Base-by-base conservation (phyloP, 2,329 filamentous ascomycete species). In the Cercospora sesami region DNA sequence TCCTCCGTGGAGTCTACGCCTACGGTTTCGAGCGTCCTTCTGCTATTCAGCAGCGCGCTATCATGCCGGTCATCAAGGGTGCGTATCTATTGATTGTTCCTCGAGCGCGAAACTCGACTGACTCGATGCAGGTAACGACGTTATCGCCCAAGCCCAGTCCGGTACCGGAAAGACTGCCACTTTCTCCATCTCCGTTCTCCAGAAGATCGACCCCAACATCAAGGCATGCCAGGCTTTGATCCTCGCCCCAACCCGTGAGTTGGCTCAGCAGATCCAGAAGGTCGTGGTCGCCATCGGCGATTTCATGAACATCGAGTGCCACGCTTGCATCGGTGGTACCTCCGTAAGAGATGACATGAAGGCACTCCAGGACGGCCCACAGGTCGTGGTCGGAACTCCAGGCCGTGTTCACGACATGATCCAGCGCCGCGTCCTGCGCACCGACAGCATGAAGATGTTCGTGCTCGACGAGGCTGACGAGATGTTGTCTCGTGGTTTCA, bases 1-100 rank as follows among this genome's bases (percentile, higher is more conserved):
- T 99, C 80, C 93, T 99, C 81, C 93, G 95, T 85, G 95, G 92
- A 86, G 93, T 99, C 83, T 99, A 98, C 84, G 95, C 95, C 82
- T 99, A 99, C 83, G 95, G 95, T 91, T 99, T 99, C 87, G 95
- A 99, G 90, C 94, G 95, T 77, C 95, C 95, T 73, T 99, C 95
- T 85, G 94, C 95, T 82, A 99, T 99, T 78, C 95, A 99, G 91
- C 93, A 97, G 91, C 94, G 96, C 81, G 95, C 95, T 78, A 99
- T 99, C 84, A 96, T 98, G 91, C 96, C 95, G 80, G 95, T 99
- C 81, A 98, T 99, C 88, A 97, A 98, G 90, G 94, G 92, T 95
- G 86, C 82, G 90, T 82, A 69, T 58, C 36, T n/a, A 6, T 51
- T 48, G 30, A 39, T 42, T 18, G 9, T 39, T 21, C 14, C 59